Percentiles rank a stretch among this genome's conserved stretches.
Evolutionary conservation across 2,329 filamentous ascomycete species (phyloP).

Genomic region (Phyllosticta citrichinensis): DNA sequence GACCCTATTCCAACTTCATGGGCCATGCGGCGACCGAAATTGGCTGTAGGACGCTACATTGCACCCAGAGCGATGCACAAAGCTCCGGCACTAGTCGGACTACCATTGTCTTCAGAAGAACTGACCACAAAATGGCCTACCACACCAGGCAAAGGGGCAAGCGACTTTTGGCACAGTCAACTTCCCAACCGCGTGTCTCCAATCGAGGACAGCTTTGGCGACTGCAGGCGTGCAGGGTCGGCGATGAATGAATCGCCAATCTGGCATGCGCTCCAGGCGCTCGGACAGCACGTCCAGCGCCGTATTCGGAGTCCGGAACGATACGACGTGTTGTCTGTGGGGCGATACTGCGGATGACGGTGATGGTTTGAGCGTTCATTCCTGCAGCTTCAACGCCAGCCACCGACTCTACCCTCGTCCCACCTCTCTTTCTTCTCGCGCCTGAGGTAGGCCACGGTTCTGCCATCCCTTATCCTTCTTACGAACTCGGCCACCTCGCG

Average conservation of each 20-base stretch:
- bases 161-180: neutral
- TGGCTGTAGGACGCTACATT: neutral
- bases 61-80: neutral
- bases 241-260: neutral
- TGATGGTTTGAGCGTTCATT: neutral
- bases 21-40: neutral
- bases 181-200: neutral
- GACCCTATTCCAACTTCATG: neutral
- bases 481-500: conserved; percentile 82
- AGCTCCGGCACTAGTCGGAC: neutral
- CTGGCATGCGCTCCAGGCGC: neutral
- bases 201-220: neutral
- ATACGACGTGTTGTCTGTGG: neutral
- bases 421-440: conserved; percentile 84
- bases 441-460: conserved; percentile 66
- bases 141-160: neutral
- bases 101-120: neutral
- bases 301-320: neutral
- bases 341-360: neutral
- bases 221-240: neutral
- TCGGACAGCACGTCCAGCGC: neutral
- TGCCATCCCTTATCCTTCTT: conserved; percentile 67
- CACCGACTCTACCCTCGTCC: conserved; percentile 92
- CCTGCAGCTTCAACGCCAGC: conserved; percentile 55
- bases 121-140: neutral